Evolutionary conservation across 2,329 filamentous ascomycete species (phyloP), one percentile per base, ranked within the genome.

Genomic region (Diplodia corticola): DNA sequence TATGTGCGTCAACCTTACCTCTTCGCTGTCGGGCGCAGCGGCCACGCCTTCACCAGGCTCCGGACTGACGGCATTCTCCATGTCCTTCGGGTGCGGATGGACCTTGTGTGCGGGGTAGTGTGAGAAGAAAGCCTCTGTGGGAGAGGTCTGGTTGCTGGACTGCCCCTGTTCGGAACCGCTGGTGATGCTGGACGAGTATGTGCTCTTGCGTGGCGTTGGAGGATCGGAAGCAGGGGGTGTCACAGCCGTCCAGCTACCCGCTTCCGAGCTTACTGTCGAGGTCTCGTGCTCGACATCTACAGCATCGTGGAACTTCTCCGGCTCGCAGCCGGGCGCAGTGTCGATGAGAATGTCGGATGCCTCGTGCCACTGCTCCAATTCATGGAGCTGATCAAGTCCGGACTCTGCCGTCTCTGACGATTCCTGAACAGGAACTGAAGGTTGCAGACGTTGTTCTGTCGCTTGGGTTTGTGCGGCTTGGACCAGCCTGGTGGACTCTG

Each of bases 1-100:
- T 69, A 76, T 73, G 60, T 76, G 72, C 55, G 77, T 77, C 68
- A 71, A 30, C 53, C 68, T 71, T 30, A 75, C 74, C 71, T 79
- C 76, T 35, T 75, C 69, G 28, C 71, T 72, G 26, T 68, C 67
- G 10, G 74, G 68, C 17, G 72, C 68, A n/a, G 72, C 71, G 5
- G 73, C 78, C 15, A 78, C 75, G 24, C 77, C 78, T 61, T 79
- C 73, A 26, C 78, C 78, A 22, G 74, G 67, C 5, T 63, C 66
- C 6, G 76, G 75, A 46, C 71, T 64, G 28, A 78, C 73, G 0
- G 69, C 65, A 49, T 73, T 59, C 67, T 78, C 76, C 68, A 72
- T 73, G 46, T 74, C 70, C 59, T 77, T 70, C 28, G 75, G 71
- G 55, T 77, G 72, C 63, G 74, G 76, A 66, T 79, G 75, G 2